These are phyloP conservation scores for Cornus controversa DNA, from an alignment of 148 eudicot species.

Conservation along the genomic window DNA sequence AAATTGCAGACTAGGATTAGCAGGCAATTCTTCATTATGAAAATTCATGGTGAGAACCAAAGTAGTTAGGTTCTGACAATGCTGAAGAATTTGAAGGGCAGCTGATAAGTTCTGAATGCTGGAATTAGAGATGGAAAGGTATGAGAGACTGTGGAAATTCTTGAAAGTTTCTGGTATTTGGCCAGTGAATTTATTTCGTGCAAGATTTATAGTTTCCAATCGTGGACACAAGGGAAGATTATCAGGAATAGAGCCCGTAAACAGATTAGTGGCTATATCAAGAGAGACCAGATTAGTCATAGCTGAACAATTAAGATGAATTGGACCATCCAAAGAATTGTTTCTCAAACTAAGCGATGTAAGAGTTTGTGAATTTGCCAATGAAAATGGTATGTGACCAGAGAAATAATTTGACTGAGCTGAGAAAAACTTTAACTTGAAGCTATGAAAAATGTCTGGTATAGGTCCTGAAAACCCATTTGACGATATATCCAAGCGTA, in stretches of 20 bases:
- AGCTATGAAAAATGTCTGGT: slow-evolving; percentile 26
- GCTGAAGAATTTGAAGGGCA: slow-evolving; percentile 24
- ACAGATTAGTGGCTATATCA: slow-evolving; percentile 25
- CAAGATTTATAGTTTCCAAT: slow-evolving; percentile 24
- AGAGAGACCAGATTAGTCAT: slow-evolving; percentile 31
- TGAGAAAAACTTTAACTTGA: slow-evolving; percentile 21
- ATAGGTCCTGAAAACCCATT: slow-evolving; percentile 24
- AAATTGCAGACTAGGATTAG: slow-evolving; percentile 15
- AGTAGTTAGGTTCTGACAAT: slow-evolving; percentile 29
- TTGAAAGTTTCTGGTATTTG: slow-evolving; percentile 26
- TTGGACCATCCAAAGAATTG: slow-evolving; percentile 26
- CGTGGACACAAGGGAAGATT: slow-evolving; percentile 21
- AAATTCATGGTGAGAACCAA: slow-evolving; percentile 35
- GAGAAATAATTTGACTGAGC: slow-evolving; percentile 23
- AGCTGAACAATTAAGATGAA: slow-evolving; percentile 27
- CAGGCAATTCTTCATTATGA: slow-evolving; percentile 17
- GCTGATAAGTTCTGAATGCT: slow-evolving; percentile 22
- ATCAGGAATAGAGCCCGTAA: slow-evolving; percentile 26
- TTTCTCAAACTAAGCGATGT: slow-evolving; percentile 25
- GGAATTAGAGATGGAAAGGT: slow-evolving; percentile 20
- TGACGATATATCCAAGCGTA: slow-evolving; percentile 23
- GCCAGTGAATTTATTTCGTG: too few species aligned
- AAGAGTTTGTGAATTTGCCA: slow-evolving; percentile 21
- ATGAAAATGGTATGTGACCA: slow-evolving; percentile 23
- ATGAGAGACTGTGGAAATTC: slow-evolving; percentile 14